A percentile compares a stretch with the other conserved stretches of the same genome.
Evolutionary conservation across 2,329 filamentous ascomycete species (phyloP).

Genomic region (Ophiostoma piceae): DNA sequence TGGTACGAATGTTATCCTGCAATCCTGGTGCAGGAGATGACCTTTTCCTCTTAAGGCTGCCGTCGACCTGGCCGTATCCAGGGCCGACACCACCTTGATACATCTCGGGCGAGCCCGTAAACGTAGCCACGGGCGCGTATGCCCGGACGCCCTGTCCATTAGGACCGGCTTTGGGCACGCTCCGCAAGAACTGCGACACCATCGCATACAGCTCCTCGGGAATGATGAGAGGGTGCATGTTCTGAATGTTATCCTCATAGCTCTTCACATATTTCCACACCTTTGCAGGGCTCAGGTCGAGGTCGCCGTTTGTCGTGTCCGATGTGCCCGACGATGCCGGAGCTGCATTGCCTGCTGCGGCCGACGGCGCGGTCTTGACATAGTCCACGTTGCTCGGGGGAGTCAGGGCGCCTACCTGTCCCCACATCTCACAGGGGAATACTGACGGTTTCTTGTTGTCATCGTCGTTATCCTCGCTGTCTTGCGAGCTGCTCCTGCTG

Average conservation of each 20-base stretch:
- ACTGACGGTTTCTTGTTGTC: background rate
- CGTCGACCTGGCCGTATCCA: slow-evolving; percentile 23
- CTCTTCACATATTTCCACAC: slow-evolving; percentile 52
- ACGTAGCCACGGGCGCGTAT: slow-evolving; percentile 31
- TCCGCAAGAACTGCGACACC: slow-evolving; percentile 49
- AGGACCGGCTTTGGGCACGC: slow-evolving; percentile 15
- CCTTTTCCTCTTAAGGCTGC: slow-evolving; percentile 51
- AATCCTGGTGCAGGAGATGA: slow-evolving; percentile 37
- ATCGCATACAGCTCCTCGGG: slow-evolving; percentile 49
- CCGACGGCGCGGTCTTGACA: slow-evolving; percentile 20
- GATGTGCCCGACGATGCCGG: slow-evolving; percentile 21
- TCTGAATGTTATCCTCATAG: slow-evolving; percentile 58
- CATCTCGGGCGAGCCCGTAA: slow-evolving; percentile 27
- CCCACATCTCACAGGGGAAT: slow-evolving; percentile 50
- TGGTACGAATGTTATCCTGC: slow-evolving; percentile 16
- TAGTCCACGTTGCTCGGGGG: slow-evolving; percentile 35
- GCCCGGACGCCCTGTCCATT: background rate
- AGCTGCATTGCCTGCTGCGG: background rate
- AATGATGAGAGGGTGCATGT: slow-evolving; percentile 60
- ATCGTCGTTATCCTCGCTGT: slow-evolving; percentile 5
- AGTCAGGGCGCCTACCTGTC: slow-evolving; percentile 48
- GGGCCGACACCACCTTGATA: background rate
- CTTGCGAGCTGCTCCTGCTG: slow-evolving; percentile 37
- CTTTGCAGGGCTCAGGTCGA: slow-evolving; percentile 48
- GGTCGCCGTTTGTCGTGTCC: slow-evolving; percentile 40